Evolutionary conservation across 78 protist species (phyloP).

Genomic region (Polysphondylium violaceum): DNA sequence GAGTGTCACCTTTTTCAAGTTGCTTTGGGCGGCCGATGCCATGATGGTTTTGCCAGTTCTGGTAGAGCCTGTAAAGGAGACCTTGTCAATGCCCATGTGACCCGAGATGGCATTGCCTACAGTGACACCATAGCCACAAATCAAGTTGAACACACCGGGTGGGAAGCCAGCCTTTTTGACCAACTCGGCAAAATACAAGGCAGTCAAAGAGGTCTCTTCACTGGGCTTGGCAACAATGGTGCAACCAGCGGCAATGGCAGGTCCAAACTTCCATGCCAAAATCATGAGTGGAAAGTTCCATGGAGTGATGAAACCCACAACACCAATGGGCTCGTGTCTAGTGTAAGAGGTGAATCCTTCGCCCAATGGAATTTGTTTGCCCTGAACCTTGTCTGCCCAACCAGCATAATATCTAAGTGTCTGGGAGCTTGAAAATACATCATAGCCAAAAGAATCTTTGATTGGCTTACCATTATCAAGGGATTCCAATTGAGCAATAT

Average conservation of each 20-base stretch:
- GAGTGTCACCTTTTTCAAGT: slow-evolving; percentile 63
- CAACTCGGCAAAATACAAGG: slow-evolving; percentile 85
- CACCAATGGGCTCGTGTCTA: slow-evolving; percentile 86
- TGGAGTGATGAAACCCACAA: slow-evolving; percentile 81
- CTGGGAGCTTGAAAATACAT: slow-evolving; percentile 28
- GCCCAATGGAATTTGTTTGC: slow-evolving; percentile 49
- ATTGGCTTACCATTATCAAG: slow-evolving; percentile 84
- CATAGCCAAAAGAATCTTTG: slow-evolving; percentile 32
- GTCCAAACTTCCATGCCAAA: slow-evolving; percentile 88
- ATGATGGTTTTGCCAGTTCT: slow-evolving; percentile 73
- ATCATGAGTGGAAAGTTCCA: slow-evolving; percentile 86
- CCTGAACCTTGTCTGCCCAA: slow-evolving; percentile 88
- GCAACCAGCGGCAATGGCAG: slow-evolving; percentile 94
- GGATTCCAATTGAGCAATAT: slow-evolving; percentile 73
- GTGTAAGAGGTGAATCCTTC: slow-evolving; percentile 35
- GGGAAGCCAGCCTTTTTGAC: slow-evolving; percentile 94
- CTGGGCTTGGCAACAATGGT: slow-evolving; percentile 93
- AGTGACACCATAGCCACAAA: slow-evolving; percentile 87
- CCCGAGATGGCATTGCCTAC: slow-evolving; percentile 83
- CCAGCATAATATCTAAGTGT: slow-evolving; percentile 88
- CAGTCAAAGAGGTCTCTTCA: slow-evolving; percentile 93
- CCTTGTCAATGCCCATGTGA: slow-evolving; percentile 88
- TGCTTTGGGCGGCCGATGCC: slow-evolving; percentile 75
- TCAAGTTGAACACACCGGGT: slow-evolving; percentile 92
- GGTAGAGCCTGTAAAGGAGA: slow-evolving; percentile 92